Evolutionary conservation across 495 filamentous ascomycete genomes (phyloP), one percentile per base, ranked within the genome.

Genomic region (Penicillium roqueforti): DNA sequence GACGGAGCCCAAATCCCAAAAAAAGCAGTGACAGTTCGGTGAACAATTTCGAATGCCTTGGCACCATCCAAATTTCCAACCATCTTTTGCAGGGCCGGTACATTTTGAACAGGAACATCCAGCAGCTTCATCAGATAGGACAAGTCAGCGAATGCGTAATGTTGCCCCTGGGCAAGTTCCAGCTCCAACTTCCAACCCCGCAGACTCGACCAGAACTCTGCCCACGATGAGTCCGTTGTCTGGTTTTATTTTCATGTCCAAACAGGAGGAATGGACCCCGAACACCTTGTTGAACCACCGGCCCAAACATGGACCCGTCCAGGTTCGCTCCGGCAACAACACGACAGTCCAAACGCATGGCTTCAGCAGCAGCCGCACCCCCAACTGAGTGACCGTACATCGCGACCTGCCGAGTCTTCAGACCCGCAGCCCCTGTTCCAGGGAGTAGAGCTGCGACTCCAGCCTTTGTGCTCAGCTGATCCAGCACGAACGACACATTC

Each of bases 301-400:
- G 29, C 0, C 69, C 74, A 42, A 59, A 75, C 42, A 78, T 47
- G 0, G 54, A 36, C 0, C 80, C 79, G 51, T 82, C 80, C 32
- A 80, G 55, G 51, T 77, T 73, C 5, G 80, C 44, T 2, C 74
- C 82, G 3, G 69, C 80, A 1, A 54, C 41, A 45, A 83, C 59
- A 0, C 73, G 67, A 14, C 53, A 42, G 25, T 82, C 77, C 8
- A 59, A 47, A 9, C 65, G 51, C 55, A 79, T 61, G 3, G 72
- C 63, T 9, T 62, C 52, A 5, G 78, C 70, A 3, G 80, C 62
- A 2, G 80, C 66, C 0, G 77, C 74, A n/a, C 82, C 82, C 19
- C 82, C 80, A 8, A 82, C 62, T 0, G 80, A 82, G 46, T 83
- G 80, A 0, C 81, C 80, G 26, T 76, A 73, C 20, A 78, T 65